Base-by-base conservation (phyloP, 164 flowering plant genomes). In the Berberis thunbergii region DNA sequence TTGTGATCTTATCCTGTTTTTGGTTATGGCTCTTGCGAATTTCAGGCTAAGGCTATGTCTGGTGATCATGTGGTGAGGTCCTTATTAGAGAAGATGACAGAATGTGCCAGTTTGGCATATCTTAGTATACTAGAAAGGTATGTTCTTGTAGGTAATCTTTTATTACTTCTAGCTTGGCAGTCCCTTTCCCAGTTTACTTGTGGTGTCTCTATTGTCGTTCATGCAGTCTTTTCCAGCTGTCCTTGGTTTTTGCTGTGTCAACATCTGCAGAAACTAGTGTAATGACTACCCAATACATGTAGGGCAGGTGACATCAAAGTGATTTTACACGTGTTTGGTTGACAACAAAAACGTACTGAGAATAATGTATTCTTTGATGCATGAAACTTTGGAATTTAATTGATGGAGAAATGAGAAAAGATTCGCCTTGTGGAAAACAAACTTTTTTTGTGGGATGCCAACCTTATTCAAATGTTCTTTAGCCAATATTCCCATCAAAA, bases 21-120 rank as follows among this genome's bases (percentile, higher is more conserved):
- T 57, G 12, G 41, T 41, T 57, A 9, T 38, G 62, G 0, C 54
- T 62, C 64, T 66, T 62, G 10, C 62, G 39, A 63, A 72, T 66
- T 74, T 61, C 76, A 95, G 99, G 91, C 92, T 13, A 89, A 83
- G 80, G 96, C 92, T 61, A 84, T 95, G 97, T 88, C 97, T 72
- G 97, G 99, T 67, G 97, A 95, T 79, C 85, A 83, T 75, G 80
- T 79, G 10, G 88, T 91, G 67, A 85, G 97, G 71, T 85, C 86
- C 3, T 75, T 95, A 78, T 79, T 91, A 64, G 97, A 95, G 74
- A 89, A 87, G 79, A 91, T 95, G 99, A 77, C 82, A 41, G 86
- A 89, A 62, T 74, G 75, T 79, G 96, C 97, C 56, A 91, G 90
- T 78, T 76, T 86, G 73, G 94, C 99, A 63, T 95, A 95, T 73